Conservation (phyloP, 345 rosid species). For the Lumnitzera littorea region DNA sequence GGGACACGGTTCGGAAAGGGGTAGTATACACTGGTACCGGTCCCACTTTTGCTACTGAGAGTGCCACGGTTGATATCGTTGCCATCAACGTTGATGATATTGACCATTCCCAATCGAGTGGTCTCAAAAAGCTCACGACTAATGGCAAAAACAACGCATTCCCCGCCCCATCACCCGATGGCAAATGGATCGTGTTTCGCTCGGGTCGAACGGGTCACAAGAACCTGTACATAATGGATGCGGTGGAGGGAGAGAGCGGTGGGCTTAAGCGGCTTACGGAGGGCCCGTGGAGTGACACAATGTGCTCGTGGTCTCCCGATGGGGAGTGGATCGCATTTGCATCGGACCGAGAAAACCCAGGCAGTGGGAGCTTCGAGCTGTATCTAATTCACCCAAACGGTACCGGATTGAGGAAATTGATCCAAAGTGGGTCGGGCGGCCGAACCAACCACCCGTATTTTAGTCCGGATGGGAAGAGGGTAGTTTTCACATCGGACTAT, state of each 20-base stretch:
- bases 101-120: constrained; percentile 7
- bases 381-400: constrained; percentile 77
- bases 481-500: constrained; percentile 74
- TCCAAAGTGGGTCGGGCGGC: constrained; percentile 63
- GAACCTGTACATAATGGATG: constrained; percentile 79
- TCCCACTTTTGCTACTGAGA: constrained; percentile 59
- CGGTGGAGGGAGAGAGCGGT: constrained; percentile 42
- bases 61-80: constrained; percentile 62
- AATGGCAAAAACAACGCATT: constrained; percentile 81
- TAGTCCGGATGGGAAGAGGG: constrained; percentile 63
- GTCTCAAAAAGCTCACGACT: constrained; percentile 46
- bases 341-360: constrained; percentile 66
- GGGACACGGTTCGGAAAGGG: constrained; percentile 71
- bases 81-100: constrained; percentile 43
- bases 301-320: constrained; percentile 80
- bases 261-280: constrained; percentile 55
- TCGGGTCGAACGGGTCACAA: constrained; percentile 78
- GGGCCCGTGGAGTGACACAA: constrained; percentile 81
- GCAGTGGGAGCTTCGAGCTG: constrained; percentile 65
- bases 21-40: constrained; percentile 64
- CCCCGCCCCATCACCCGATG: constrained; percentile 78
- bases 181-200: constrained; percentile 67
- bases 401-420: constrained; percentile 56
- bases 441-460: constrained; percentile 73
- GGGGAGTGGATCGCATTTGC: constrained; percentile 77